Evolutionary conservation across 257 asterid species (phyloP).

Genomic region (Knoxia roxburghii): DNA sequence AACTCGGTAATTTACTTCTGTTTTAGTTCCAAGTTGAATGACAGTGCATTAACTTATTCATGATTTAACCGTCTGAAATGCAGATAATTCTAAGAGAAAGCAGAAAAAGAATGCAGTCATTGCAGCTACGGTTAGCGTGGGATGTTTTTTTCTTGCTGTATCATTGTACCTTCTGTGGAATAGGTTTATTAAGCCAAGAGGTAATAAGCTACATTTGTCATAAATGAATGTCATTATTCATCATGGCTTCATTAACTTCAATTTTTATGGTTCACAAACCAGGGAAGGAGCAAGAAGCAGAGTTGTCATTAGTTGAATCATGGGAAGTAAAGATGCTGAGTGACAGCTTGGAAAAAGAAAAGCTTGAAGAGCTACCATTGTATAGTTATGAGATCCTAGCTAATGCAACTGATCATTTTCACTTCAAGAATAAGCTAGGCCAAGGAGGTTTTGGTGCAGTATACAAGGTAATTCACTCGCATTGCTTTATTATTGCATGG

Average conservation of each 20-base stretch:
- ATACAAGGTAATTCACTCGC: conserved; percentile 39
- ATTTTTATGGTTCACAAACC: neutral
- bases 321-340: neutral
- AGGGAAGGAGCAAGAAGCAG: conserved; percentile 1
- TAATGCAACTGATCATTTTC: conserved; percentile 42
- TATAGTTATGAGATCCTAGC: conserved; percentile 24
- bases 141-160: conserved; percentile 13
- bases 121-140: conserved; percentile 25
- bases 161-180: conserved; percentile 32
- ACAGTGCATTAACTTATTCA: neutral
- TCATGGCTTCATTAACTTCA: neutral
- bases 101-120: conserved; percentile 20
- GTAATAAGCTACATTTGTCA: conserved; percentile 26
- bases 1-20: conserved; percentile 44
- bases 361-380: conserved; percentile 7
- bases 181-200: conserved; percentile 33
- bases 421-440: conserved; percentile 35
- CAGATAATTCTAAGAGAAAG: conserved; percentile 20
- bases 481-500: neutral
- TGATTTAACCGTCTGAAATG: no score
- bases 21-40: no score
- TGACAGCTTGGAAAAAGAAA: neutral
- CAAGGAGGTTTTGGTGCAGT: conserved; percentile 67
- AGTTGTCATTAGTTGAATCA: neutral
- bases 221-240: neutral